Base-by-base conservation (phyloP, 1,284 basidiomycete species). In the Exsudoporus floridanus region DNA sequence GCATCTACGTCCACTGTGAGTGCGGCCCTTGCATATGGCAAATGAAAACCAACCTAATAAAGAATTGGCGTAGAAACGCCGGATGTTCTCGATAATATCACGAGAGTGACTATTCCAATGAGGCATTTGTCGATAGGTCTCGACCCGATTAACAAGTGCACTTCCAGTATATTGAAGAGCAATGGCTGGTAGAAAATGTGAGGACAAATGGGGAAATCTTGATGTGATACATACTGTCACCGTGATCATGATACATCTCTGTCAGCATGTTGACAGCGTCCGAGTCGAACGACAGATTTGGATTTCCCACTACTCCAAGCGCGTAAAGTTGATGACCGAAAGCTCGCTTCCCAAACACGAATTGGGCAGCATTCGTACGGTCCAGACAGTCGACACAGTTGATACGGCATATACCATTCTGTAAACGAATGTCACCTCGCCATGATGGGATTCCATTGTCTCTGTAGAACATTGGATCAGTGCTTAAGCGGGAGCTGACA, bases 21-120 rank as follows among this genome's bases (percentile, higher is more conserved):
- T 31, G 7, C 16, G 41, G 27, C 7, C n/a, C 7, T 18, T 8
- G 5, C 23, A 16, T 19, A 25, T 19, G 36, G 45, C 19, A 16
- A 31, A 10, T 12, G 18, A 19, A 35, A 36, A 54, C 56, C 1
- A 35, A 90, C 91, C 91, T 4, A 94, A 80, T 37, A 99, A 80
- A 5, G 92, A 94, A 66, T 99, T 99, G 5, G 95, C 90, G 66
- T 98, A 99, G 70, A 97, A 98, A 18, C 97, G 84, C 49, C 93
- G 81, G 50, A 99, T 89, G 60, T 97, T 98, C 73, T 98, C 95
- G 48, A 99, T 92, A 62, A 98, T 92, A 69, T 99, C 96, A 25
- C 97, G 81, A 3, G 95, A 98, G 71, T 98, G 97, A 61, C 92
- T 96, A 62, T 94, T 95, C 95, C 96, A 99, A 60, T 98, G 94